phyloP scores from a whole-genome alignment of 805 yeast genomes.

The Jamesozyma gamospora region DNA sequence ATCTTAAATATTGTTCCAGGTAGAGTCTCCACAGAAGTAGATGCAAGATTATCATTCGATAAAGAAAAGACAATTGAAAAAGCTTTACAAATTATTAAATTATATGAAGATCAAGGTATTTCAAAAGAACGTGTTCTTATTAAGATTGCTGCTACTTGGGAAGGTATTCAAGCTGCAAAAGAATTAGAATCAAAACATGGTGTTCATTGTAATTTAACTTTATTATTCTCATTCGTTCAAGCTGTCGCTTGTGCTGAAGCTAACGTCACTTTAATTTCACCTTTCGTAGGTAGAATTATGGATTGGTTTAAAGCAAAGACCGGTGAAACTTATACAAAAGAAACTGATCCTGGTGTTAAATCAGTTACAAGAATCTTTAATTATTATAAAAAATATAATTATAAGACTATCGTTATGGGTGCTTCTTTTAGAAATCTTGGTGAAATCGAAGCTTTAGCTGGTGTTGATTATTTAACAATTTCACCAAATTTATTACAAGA shows the following conservation, averaged over 20 bases:
- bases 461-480: constrained; percentile 92
- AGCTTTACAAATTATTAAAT: constrained; percentile 81
- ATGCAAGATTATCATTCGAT: constrained; percentile 94
- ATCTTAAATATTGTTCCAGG: constrained; percentile 95
- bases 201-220: constrained; percentile 89
- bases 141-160: constrained; percentile 97
- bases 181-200: constrained; percentile 86
- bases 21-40: constrained; percentile 98
- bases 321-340: constrained; percentile 74
- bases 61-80: constrained; percentile 87
- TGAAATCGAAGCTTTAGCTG: constrained; percentile 94
- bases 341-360: constrained; percentile 86
- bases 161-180: constrained; percentile 98
- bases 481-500: constrained; percentile 88
- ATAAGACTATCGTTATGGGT: constrained; percentile 99
- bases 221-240: constrained; percentile 89
- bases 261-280: constrained; percentile 87
- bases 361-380: constrained; percentile 85
- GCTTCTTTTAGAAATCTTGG: constrained; percentile 98
- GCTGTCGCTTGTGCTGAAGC: constrained; percentile 99
- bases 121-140: constrained; percentile 83
- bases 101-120: constrained; percentile 81
- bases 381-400: constrained; percentile 95
- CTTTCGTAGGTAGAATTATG: constrained; percentile 97
- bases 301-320: constrained; percentile 96